A percentile compares a stretch with the other conserved stretches of the same genome.
These are phyloP conservation scores for Chlamydomonas sp. DNA, from an alignment of 139 green algal species.

Conservation along the genomic window DNA sequence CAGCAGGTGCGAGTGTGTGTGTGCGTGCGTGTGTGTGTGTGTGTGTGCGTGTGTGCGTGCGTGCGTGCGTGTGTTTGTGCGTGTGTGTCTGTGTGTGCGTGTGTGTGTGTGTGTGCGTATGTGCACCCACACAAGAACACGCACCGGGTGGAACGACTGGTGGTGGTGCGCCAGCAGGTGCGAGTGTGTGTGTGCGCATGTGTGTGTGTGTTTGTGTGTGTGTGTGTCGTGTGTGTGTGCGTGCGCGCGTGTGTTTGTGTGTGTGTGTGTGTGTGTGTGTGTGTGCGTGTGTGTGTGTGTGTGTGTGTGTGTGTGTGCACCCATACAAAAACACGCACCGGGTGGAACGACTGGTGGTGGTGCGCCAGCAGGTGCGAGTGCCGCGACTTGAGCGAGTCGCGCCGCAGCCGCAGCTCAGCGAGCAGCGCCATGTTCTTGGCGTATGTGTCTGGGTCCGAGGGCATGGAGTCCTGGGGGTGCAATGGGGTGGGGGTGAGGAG, in stretches of 20 bases:
- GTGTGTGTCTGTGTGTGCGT: not conserved
- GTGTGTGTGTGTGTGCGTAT: not conserved
- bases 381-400: conserved; percentile 28
- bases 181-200: too few species aligned
- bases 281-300: not conserved
- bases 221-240: too few species aligned
- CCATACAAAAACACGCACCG: not conserved
- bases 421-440: conserved; percentile 31
- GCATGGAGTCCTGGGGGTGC: conserved; percentile 2
- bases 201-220: too few species aligned
- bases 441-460: not conserved
- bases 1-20: too few species aligned
- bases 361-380: conserved; percentile 47
- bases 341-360: conserved; percentile 29
- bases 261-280: too few species aligned
- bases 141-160: too few species aligned
- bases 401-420: conserved; percentile 28
- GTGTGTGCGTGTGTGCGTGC: not conserved
- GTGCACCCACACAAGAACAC: too few species aligned
- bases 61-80: too few species aligned
- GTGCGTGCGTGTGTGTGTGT: not conserved
- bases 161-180: too few species aligned
- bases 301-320: not conserved
- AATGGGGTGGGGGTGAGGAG: too few species aligned
- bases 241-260: too few species aligned